Evolutionary conservation across 371 early-diverging fungal species (phyloP), one percentile per base, ranked within the genome.

Genomic region (Haplosporangium sp.): DNA sequence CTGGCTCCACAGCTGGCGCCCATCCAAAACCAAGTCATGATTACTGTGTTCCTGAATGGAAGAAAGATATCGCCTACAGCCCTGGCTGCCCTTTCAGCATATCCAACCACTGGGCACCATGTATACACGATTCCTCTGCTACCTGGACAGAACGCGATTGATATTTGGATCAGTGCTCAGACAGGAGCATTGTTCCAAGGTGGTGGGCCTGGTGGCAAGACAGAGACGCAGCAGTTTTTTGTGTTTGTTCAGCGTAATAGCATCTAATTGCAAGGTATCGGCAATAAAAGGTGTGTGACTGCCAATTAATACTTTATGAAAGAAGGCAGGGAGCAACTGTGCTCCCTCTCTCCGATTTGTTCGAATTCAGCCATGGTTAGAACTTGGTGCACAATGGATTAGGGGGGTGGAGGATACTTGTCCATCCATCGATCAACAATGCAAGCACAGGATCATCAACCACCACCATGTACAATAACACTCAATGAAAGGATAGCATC

Each of bases 11-110:
- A 79, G 46, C 61, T 79, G 18, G 61, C 69, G 21, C 63, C 80
- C 1, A 79, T 79, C 40, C 69, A 73, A 12, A 73, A 62, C n/a
- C 80, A 79, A 37, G 68, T 79, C 40, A 73, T 73, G 1, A 13
- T 79, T 54, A 69, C 80, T 9, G 72, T 79, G 12, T 79, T 79
- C 63, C 80, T 73, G 29, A 79, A 79, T n/a, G 80, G 80, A 36
- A 69, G 68, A 23, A 79, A 79, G 53, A 16, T 79, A 20, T 48
- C 53, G 29, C 73, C 80, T 14, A 56, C 80, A 12, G 64, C 72
- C 1, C 20, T 73, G 23, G 60, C 65, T 16, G 53, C 80, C 1
- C 41, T 64, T 4, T 69, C 69, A 11, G 47, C 61, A n/a, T 51
- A 62, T 7, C 80, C 73, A 1, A 45, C 61, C 18, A 55, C 73